A percentile compares a stretch with the other conserved stretches of the same genome.
Evolutionary conservation across 768 basidiomycete species (phyloP).

Genomic region (Favolaschia claudopus): DNA sequence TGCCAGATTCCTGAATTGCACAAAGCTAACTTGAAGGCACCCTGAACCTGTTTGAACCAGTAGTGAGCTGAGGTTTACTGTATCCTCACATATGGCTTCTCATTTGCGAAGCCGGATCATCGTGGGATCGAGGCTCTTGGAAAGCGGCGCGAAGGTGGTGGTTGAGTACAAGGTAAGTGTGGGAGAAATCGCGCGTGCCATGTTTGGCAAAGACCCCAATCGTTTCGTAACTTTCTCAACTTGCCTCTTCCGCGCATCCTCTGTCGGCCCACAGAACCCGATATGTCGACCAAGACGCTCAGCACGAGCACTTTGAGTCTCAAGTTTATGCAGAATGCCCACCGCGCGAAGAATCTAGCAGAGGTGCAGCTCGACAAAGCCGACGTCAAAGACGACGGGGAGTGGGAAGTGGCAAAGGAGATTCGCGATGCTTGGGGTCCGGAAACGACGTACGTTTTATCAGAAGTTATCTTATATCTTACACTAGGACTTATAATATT

Average conservation of each 20-base stretch:
- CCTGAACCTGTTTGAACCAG: too few relatives aligned
- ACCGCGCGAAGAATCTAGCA: conserved; percentile 58
- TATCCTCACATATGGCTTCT: too few relatives aligned
- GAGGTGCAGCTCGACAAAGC: conserved; percentile 60
- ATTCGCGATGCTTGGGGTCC: conserved; percentile 61
- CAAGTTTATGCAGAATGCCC: conserved; percentile 78
- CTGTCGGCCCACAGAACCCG: too few relatives aligned
- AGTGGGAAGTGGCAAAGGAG: conserved; percentile 68
- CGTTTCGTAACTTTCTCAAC: neutral
- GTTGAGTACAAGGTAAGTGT: too few relatives aligned
- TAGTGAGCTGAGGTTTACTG: too few relatives aligned
- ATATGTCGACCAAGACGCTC: conserved; percentile 60
- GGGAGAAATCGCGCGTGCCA: neutral
- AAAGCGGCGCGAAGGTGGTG: too few relatives aligned
- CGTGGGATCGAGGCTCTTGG: too few relatives aligned
- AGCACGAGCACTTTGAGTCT: conserved; percentile 72
- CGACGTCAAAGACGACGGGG: conserved; percentile 61
- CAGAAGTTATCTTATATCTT: neutral
- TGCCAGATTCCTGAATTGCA: too few relatives aligned
- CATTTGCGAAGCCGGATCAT: too few relatives aligned
- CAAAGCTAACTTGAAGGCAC: too few relatives aligned
- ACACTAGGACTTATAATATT: neutral
- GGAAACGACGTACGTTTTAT: conserved; percentile 2
- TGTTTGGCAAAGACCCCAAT: neutral
- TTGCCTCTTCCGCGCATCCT: too few relatives aligned